These are phyloP conservation scores for thale cress (Arabidopsis thaliana) DNA, from an alignment of 345 rosid genomes.

Conservation along the genomic window TAIR10.1 NC_003071.7:18832001-18832500, in stretches of 20 bases:
- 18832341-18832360: background rate
- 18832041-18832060: background rate
- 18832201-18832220: background rate
- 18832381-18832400: slow-evolving; percentile 13
- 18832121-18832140: background rate
- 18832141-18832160: background rate
- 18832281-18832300: slow-evolving; percentile 1
- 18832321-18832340: slow-evolving; percentile 7
- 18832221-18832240: background rate
- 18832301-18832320: background rate
- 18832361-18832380: background rate
- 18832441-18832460: slow-evolving; percentile 19
- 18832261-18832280: background rate
- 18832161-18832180: background rate
- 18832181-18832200: background rate
- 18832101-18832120: background rate
- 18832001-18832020: slow-evolving; percentile 16
- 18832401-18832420: slow-evolving; percentile 27
- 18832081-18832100: slow-evolving; percentile 15
- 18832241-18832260: background rate
- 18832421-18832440: slow-evolving; percentile 31
- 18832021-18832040: background rate
- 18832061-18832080: background rate
- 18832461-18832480: slow-evolving; percentile 18
- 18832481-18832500: slow-evolving; percentile 41